Percentiles rank a stretch among this genome's conserved stretches.
Conservation (phyloP, 2,329 filamentous ascomycete genomes). For the Nakataea oryzae region DNA sequence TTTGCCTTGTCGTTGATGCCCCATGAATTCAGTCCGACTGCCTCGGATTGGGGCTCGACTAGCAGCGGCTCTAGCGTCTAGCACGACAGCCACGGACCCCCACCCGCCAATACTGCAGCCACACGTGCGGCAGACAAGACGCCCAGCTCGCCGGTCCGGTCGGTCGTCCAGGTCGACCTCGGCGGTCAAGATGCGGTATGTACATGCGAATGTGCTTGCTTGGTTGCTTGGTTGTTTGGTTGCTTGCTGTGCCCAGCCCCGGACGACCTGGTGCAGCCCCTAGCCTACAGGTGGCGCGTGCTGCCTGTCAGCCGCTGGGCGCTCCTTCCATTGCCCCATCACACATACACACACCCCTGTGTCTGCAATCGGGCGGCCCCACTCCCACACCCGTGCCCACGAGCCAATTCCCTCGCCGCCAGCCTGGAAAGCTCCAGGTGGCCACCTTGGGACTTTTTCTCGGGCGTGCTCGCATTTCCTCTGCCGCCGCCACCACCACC, state of each 20-base stretch:
- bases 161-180: neutral
- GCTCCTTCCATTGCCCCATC: no score
- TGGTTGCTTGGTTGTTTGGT: no score
- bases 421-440: neutral
- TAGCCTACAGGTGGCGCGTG: no score
- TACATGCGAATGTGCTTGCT: neutral
- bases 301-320: no score
- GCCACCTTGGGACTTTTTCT: neutral
- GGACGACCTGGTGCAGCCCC: neutral
- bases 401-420: neutral
- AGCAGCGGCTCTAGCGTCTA: neutral
- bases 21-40: neutral
- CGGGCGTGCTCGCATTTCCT: neutral
- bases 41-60: neutral
- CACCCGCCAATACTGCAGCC: neutral
- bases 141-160: no score
- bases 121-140: neutral
- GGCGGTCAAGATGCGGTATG: neutral
- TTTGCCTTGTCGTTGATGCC: neutral
- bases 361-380: no score
- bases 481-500: neutral
- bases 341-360: neutral
- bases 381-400: neutral
- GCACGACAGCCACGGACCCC: neutral
- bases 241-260: no score